Percentiles rank a stretch among this genome's conserved stretches.
These are phyloP conservation scores for Tilletia caries DNA, from an alignment of 1,284 basidiomycete species.

Conservation along the genomic window DNA sequence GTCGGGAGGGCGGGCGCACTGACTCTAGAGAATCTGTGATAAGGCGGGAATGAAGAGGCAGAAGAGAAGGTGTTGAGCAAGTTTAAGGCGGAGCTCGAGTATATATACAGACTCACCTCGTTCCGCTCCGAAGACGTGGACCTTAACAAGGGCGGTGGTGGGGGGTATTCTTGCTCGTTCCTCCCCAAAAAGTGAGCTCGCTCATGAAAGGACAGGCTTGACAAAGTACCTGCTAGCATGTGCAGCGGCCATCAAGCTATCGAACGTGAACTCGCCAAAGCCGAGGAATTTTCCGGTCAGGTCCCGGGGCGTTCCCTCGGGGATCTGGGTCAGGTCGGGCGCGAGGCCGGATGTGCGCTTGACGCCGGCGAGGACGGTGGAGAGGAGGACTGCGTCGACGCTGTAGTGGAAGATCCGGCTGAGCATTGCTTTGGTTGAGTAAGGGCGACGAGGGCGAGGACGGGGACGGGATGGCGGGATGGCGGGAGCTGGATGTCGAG, in stretches of 20 bases:
- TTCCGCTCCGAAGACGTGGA: neutral
- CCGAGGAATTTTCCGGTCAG: slow-evolving; percentile 77
- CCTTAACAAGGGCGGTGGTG: neutral
- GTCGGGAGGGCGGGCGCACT: neutral
- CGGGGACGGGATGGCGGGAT: neutral
- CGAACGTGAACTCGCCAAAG: slow-evolving; percentile 83
- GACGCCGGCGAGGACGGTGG: slow-evolving; percentile 85
- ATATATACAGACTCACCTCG: neutral
- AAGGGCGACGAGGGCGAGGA: neutral
- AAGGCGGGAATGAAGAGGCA: neutral
- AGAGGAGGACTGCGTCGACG: slow-evolving; percentile 78
- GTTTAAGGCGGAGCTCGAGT: too few relatives aligned
- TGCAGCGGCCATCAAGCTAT: slow-evolving; percentile 42
- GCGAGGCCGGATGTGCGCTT: slow-evolving; percentile 64
- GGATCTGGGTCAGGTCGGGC: slow-evolving; percentile 36
- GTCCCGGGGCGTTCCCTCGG: slow-evolving; percentile 67
- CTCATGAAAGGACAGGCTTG: neutral
- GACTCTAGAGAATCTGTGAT: neutral
- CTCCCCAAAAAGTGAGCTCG: neutral
- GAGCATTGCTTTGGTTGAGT: slow-evolving; percentile 26
- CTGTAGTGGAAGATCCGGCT: slow-evolving; percentile 80
- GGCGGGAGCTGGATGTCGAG: neutral
- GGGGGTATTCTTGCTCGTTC: too few relatives aligned
- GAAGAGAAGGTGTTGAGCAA: neutral
- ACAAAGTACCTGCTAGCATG: slow-evolving; percentile 33